phyloP scores from a whole-genome alignment of 306 rosid genomes.

The Arachis stenosperma region DNA sequence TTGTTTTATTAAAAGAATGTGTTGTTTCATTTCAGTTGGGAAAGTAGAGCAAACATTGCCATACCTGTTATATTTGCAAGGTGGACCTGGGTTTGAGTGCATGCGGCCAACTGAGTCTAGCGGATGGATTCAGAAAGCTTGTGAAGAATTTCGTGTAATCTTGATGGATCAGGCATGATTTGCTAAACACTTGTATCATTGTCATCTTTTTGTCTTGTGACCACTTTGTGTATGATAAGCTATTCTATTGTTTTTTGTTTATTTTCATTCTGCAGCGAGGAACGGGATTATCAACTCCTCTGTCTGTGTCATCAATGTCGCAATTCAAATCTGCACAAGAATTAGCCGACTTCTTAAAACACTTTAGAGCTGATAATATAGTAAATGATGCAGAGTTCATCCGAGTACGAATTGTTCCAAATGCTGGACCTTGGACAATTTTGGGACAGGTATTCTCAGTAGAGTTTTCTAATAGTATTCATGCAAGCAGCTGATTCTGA shows the following conservation, averaged over 20 bases:
- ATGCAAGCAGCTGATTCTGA: conserved; percentile 32
- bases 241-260: conserved; percentile 35
- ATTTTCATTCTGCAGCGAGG: conserved; percentile 75
- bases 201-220: conserved; percentile 16
- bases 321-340: conserved; percentile 74
- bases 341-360: conserved; percentile 64
- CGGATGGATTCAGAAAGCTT: conserved; percentile 90
- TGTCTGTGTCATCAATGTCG: conserved; percentile 80
- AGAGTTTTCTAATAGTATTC: conserved; percentile 30
- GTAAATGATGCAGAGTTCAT: conserved; percentile 94
- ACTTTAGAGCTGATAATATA: conserved; percentile 92
- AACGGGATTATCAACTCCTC: conserved; percentile 93
- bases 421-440: conserved; percentile 84
- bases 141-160: conserved; percentile 83
- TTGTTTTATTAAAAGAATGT: conserved; percentile 31
- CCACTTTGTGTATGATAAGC: conserved; percentile 9
- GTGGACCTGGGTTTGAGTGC: conserved; percentile 96
- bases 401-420: conserved; percentile 79
- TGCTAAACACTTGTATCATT: conserved; percentile 27
- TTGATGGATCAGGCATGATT: conserved; percentile 92
- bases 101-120: conserved; percentile 76
- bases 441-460: conserved; percentile 84
- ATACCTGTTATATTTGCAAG: conserved; percentile 83
- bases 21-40: conserved; percentile 62
- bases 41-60: conserved; percentile 80